Base-by-base conservation (phyloP, 78 protist genomes). In the Trichosphaerium sp. region DNA sequence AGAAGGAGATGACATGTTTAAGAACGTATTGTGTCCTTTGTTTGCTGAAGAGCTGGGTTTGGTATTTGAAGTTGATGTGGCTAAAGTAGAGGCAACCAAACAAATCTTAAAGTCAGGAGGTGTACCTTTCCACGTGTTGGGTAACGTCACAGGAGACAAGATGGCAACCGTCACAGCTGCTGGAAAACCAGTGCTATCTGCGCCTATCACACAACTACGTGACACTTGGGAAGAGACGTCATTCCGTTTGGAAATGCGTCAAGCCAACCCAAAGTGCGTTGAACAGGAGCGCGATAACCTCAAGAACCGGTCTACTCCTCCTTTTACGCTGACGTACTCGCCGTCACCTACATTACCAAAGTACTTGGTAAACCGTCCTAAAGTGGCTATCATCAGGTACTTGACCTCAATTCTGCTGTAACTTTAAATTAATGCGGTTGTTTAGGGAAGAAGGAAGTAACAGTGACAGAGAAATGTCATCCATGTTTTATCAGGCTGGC, bases 391-490 rank as follows among this genome's bases (percentile, higher is more conserved):
- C n/a, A 41, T 91, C 26, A 75, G n/a, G n/a, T n/a, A n/a, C n/a
- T n/a, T n/a, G n/a, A n/a, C n/a, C n/a, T n/a, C n/a, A n/a, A n/a
- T n/a, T n/a, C n/a, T n/a, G n/a, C n/a, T n/a, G n/a, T n/a, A n/a
- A n/a, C n/a, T n/a, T n/a, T n/a, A n/a, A n/a, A n/a, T n/a, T n/a
- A n/a, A n/a, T n/a, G n/a, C n/a, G n/a, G n/a, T n/a, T n/a, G n/a
- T n/a, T n/a, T n/a, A n/a, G 96, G 42, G 88, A 91, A 68, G 88
- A 91, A 70, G 96, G 96, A 57, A 40, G 65, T 37, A 91, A 91
- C 75, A 93, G 96, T 41, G 90, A 91, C 60, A 43, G 85, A 43
- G 96, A 91, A 69, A 88, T 91, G 96, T 80, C 88, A 8, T 72
- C 75, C 6, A 83, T 92, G 1, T 83, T 91, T 49, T 11, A 18